These are phyloP conservation scores for Moringa oleifera DNA, from an alignment of 345 rosid genomes.

Conservation along the genomic window DNA sequence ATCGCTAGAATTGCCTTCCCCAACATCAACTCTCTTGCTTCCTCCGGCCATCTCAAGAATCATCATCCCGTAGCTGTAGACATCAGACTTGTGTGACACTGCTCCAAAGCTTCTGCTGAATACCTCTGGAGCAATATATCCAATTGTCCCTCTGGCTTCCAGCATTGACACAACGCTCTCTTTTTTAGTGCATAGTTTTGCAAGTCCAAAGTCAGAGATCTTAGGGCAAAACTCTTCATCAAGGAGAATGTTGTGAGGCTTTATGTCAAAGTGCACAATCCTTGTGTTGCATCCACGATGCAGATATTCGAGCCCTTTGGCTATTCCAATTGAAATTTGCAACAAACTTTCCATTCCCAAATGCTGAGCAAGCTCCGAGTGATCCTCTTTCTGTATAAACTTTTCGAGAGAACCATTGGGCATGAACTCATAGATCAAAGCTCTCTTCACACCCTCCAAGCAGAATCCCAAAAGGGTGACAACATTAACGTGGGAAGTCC, in stretches of 20 bases:
- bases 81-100: conserved; percentile 36
- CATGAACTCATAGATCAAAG: conserved; percentile 38
- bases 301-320: conserved; percentile 37
- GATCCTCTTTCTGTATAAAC: conserved; percentile 16
- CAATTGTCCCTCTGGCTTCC: conserved; percentile 22
- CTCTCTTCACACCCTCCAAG: conserved; percentile 23
- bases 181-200: conserved; percentile 27
- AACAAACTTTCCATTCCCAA: conserved; percentile 21
- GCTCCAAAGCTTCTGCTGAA: conserved; percentile 27
- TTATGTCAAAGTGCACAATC: conserved; percentile 45
- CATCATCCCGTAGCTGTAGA: conserved; percentile 34
- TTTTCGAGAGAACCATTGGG: conserved; percentile 36
- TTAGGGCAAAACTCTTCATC: conserved; percentile 33
- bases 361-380: not conserved
- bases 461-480: conserved; percentile 21
- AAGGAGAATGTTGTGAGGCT: conserved; percentile 37
- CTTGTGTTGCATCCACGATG: conserved; percentile 37
- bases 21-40: conserved; percentile 6
- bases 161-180: conserved; percentile 29
- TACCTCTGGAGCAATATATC: conserved; percentile 40
- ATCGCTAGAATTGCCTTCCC: not conserved
- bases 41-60: conserved; percentile 22
- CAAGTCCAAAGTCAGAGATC: conserved; percentile 43
- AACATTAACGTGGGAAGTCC: conserved; percentile 46
- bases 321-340: conserved; percentile 26